Conservation (phyloP, 768 basidiomycete genomes). For the Hygrophoropsis aurantiaca region DNA sequence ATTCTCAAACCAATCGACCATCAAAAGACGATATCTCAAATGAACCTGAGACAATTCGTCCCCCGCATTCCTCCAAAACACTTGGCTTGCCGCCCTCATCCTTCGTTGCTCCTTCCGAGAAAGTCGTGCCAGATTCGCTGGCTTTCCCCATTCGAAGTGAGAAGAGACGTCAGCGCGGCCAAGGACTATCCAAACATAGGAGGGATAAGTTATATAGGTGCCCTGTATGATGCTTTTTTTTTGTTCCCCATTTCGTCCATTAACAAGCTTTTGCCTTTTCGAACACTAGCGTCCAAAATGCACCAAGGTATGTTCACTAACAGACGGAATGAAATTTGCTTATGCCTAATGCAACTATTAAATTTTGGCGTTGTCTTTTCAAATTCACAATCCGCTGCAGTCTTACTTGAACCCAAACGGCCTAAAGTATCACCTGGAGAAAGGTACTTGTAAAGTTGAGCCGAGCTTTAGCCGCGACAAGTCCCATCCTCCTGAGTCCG, state of each 20-base stretch:
- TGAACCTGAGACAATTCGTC: background rate
- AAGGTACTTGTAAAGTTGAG: conserved; percentile 59
- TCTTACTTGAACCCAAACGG: conserved; percentile 68
- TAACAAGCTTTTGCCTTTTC: conserved; percentile 13
- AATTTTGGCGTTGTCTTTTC: too few relatives aligned
- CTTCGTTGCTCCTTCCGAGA: conserved; percentile 4
- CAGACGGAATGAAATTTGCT: too few relatives aligned
- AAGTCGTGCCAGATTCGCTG: background rate
- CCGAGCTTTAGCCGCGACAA: conserved; percentile 4
- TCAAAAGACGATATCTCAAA: too few relatives aligned
- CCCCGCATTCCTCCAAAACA: too few relatives aligned
- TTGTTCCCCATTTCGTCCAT: conserved; percentile 4
- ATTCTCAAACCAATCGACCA: too few relatives aligned
- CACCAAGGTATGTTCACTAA: conserved; percentile 56
- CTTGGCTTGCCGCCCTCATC: conserved; percentile 4
- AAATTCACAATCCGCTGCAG: conserved; percentile 26
- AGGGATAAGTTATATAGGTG: conserved; percentile 50
- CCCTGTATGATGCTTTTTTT: conserved; percentile 39
- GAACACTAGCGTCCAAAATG: conserved; percentile 42
- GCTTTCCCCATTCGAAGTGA: conserved; percentile 2
- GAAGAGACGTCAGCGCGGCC: conserved; percentile 14
- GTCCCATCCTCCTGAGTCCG: background rate
- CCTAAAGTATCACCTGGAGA: conserved; percentile 65
- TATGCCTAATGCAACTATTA: too few relatives aligned
- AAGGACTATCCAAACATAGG: conserved; percentile 20